These are phyloP conservation scores for Onygenales sp. DNA, from an alignment of 2,329 filamentous ascomycete species.

Conservation along the genomic window DNA sequence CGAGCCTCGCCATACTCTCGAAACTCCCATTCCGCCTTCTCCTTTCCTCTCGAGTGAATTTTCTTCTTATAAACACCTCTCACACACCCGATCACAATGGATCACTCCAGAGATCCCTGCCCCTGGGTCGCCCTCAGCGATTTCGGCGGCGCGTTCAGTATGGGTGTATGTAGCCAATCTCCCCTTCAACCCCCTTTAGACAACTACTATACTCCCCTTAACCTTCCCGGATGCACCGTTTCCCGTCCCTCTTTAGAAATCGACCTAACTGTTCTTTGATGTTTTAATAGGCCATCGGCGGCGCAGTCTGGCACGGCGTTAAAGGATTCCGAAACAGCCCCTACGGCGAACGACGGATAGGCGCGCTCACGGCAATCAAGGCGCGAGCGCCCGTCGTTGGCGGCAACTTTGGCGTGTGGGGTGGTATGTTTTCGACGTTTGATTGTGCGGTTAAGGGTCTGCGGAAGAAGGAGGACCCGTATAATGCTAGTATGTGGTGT, in stretches of 20 bases:
- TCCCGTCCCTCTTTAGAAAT: slow-evolving; percentile 1
- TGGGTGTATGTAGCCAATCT: slow-evolving; percentile 64
- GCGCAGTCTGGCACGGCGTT: slow-evolving; percentile 90
- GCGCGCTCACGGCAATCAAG: slow-evolving; percentile 94
- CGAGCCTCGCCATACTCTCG: not conserved
- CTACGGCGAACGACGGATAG: slow-evolving; percentile 90
- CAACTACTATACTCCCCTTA: not conserved
- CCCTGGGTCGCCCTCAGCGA: slow-evolving; percentile 95
- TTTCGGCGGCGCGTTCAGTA: slow-evolving; percentile 92
- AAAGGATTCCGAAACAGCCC: slow-evolving; percentile 88
- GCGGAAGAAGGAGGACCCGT: slow-evolving; percentile 93
- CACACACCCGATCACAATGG: slow-evolving; percentile 47
- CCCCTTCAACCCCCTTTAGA: not conserved
- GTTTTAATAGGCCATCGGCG: slow-evolving; percentile 54
- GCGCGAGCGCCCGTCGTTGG: slow-evolving; percentile 90
- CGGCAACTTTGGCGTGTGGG: slow-evolving; percentile 97
- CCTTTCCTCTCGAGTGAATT: not conserved
- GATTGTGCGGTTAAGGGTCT: slow-evolving; percentile 95
- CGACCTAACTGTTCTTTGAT: slow-evolving; percentile 21
- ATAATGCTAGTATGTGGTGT: slow-evolving; percentile 64
- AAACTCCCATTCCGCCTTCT: too few species aligned
- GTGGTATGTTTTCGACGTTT: slow-evolving; percentile 88
- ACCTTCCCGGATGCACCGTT: not conserved
- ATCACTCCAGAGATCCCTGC: slow-evolving; percentile 94
- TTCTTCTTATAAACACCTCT: not conserved